phyloP scores from a whole-genome alignment of 352 stramenopile genomes.

The Globisporangium carolinianum region DNA sequence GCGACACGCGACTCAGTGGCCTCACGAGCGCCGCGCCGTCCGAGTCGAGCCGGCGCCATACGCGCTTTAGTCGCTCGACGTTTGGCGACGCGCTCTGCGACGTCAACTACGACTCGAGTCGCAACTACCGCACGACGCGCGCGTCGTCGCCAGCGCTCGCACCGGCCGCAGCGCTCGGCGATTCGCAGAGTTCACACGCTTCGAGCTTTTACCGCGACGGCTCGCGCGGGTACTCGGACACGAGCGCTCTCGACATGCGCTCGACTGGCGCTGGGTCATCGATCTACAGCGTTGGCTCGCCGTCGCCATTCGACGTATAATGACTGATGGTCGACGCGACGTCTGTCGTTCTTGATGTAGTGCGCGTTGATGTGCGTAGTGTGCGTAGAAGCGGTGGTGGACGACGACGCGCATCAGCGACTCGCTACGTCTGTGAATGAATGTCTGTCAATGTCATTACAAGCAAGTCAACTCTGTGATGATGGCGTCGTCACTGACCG shows the following conservation, averaged over 20 bases:
- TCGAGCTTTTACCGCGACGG: constrained; percentile 9
- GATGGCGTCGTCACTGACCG: too few species aligned
- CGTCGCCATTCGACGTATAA: constrained; percentile 4
- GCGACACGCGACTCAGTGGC: constrained; percentile 60
- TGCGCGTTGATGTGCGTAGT: too few species aligned
- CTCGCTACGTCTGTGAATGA: too few species aligned
- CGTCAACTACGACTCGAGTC: constrained; percentile 6
- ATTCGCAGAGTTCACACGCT: background rate
- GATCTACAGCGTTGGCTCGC: constrained; percentile 13
- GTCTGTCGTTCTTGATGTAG: too few species aligned
- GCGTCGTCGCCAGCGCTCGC: constrained; percentile 1
- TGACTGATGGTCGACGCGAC: too few species aligned
- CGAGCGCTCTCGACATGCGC: constrained; percentile 5
- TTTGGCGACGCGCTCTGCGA: constrained; percentile 6
- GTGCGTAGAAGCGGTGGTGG: too few species aligned
- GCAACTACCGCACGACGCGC: constrained; percentile 13
- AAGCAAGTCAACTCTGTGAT: too few species aligned
- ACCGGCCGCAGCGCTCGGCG: background rate
- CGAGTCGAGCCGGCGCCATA: constrained; percentile 11
- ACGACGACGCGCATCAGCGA: too few species aligned
- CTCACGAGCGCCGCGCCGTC: constrained; percentile 40
- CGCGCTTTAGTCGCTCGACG: constrained; percentile 1
- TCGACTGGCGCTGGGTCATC: constrained; percentile 10
- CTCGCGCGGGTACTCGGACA: constrained; percentile 8
- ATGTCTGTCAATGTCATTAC: too few species aligned